Percentiles rank a stretch among this genome's conserved stretches.
phyloP scores from a whole-genome alignment of 257 asterid genomes.

The Solanum arcanum region DNA sequence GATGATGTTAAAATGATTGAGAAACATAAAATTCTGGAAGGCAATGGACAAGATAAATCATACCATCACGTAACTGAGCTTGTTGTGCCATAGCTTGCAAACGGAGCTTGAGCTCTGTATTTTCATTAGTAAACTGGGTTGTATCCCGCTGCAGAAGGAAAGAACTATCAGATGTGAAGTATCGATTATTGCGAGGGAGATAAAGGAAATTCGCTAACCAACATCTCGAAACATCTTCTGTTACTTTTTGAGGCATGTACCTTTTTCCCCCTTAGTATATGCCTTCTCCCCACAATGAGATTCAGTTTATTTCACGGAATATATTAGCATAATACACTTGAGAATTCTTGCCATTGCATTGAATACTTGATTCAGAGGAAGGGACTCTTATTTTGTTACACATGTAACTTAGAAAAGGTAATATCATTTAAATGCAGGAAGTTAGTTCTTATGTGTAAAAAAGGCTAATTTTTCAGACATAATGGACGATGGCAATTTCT shows the following conservation, averaged over 20 bases:
- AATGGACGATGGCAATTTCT: background rate
- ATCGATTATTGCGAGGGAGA: background rate
- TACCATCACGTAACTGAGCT: slow-evolving; percentile 95
- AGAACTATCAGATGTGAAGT: background rate
- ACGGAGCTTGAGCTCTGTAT: slow-evolving; percentile 86
- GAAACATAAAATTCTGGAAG: background rate
- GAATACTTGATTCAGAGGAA: background rate
- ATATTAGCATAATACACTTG: background rate
- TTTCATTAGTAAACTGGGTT: slow-evolving; percentile 70
- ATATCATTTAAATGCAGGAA: background rate
- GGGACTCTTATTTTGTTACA: background rate
- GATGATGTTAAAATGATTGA: background rate
- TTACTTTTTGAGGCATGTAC: background rate
- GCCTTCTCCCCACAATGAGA: background rate
- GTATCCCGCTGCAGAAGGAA: slow-evolving; percentile 73
- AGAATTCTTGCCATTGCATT: background rate
- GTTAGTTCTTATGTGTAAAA: background rate
- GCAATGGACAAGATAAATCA: background rate
- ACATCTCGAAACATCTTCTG: background rate
- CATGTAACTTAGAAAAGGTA: background rate
- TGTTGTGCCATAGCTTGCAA: slow-evolving; percentile 98
- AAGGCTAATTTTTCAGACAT: background rate
- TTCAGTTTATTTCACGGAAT: background rate
- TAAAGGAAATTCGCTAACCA: background rate
- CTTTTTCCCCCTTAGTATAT: background rate